These are phyloP conservation scores for Pestalotiopsis sp. DNA, from an alignment of 2,329 filamentous ascomycete species.

Conservation along the genomic window DNA sequence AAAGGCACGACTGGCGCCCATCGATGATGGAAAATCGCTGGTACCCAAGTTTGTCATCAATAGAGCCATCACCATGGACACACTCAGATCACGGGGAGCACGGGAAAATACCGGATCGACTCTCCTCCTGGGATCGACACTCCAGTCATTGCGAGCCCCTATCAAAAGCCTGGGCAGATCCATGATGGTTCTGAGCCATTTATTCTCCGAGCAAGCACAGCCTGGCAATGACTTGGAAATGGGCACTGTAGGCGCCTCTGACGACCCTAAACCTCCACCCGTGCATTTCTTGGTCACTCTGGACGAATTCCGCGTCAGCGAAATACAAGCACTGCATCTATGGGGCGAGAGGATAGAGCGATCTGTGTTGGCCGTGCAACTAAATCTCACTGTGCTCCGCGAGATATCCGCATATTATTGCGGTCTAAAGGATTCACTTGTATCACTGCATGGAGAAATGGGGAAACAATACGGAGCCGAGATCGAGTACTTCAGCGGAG, in stretches of 20 bases:
- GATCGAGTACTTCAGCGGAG: not conserved
- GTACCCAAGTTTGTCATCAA: not conserved
- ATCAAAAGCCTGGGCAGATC: no score
- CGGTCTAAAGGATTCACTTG: not conserved
- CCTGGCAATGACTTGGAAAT: not conserved
- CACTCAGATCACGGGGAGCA: not conserved
- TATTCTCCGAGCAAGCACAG: not conserved
- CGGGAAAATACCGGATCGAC: no score
- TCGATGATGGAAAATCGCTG: not conserved
- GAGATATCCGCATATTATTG: not conserved
- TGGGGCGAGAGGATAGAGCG: not conserved
- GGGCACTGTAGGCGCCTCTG: not conserved
- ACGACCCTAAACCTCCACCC: not conserved
- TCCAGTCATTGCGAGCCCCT: no score
- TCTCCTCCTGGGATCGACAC: no score
- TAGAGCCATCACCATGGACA: not conserved
- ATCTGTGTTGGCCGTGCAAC: not conserved
- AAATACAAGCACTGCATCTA: not conserved
- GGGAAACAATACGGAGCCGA: no score
- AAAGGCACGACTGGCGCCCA: not conserved
- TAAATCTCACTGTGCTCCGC: not conserved
- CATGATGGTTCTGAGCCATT: no score
- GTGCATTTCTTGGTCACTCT: not conserved
- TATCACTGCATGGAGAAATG: no score
- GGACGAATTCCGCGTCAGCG: not conserved